Evolutionary conservation across 805 yeast genomes (phyloP).

Genomic region (Nakazawaea holstii): DNA sequence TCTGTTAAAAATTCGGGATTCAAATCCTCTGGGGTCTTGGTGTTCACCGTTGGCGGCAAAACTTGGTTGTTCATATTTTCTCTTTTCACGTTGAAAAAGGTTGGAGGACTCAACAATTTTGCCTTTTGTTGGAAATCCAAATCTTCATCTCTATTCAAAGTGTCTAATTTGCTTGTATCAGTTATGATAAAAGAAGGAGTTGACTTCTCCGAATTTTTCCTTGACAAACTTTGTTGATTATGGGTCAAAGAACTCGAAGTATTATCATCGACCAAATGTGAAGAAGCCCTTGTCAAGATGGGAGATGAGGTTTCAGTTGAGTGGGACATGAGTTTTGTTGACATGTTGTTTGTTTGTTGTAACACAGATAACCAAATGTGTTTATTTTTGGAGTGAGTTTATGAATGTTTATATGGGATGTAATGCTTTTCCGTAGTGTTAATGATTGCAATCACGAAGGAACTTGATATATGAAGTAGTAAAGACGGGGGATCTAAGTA

Average conservation of each 20-base stretch:
- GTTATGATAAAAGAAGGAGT: slow-evolving; percentile 8
- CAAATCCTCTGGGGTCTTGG: background rate
- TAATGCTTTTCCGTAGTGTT: too few species aligned
- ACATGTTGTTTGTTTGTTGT: background rate
- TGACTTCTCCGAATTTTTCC: background rate
- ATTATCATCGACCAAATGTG: background rate
- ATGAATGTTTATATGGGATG: too few species aligned
- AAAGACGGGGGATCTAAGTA: too few species aligned
- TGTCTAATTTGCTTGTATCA: background rate
- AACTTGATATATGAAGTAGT: too few species aligned
- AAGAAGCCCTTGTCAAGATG: background rate
- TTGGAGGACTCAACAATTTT: background rate
- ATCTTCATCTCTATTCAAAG: too few species aligned
- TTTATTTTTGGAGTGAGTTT: too few species aligned
- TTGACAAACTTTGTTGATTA: background rate
- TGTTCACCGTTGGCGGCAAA: background rate
- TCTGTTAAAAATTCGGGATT: background rate
- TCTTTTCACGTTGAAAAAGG: slow-evolving; percentile 6
- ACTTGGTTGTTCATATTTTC: background rate
- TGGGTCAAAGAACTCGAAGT: background rate
- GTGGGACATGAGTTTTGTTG: background rate
- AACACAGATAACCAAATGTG: too few species aligned
- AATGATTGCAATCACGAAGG: too few species aligned
- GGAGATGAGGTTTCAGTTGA: background rate
- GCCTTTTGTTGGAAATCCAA: too few species aligned